A percentile compares a stretch with the other conserved stretches of the same genome.
Evolutionary conservation across 345 rosid genomes (phyloP).

Genomic region (Streptanthus diversifolius): DNA sequence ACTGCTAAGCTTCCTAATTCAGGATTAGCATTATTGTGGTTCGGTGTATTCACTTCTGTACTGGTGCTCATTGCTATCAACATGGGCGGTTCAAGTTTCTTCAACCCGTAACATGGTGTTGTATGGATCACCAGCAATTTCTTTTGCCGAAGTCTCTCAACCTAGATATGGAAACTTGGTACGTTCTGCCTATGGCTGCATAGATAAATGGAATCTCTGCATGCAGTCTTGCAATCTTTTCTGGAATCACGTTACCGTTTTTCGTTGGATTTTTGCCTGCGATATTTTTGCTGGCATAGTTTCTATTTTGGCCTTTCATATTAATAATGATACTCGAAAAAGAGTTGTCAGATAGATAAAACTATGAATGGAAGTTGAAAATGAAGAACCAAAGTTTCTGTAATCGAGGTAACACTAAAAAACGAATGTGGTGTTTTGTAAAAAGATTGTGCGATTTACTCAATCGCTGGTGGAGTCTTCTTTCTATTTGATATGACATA

Average conservation of each 20-base stretch:
- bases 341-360: background rate
- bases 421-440: background rate
- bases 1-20: slow-evolving; percentile 31
- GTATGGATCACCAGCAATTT: slow-evolving; percentile 24
- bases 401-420: no score
- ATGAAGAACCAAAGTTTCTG: slow-evolving; percentile 1
- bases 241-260: background rate
- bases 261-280: background rate
- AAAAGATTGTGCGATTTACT: background rate
- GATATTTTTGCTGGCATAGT: background rate
- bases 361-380: background rate
- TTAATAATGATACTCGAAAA: background rate
- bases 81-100: slow-evolving; percentile 67
- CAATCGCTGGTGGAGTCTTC: background rate
- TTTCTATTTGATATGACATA: background rate
- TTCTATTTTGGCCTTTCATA: slow-evolving; percentile 6
- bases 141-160: slow-evolving; percentile 28
- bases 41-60: slow-evolving; percentile 66
- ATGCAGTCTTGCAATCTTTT: background rate
- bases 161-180: background rate
- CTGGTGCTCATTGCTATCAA: slow-evolving; percentile 67
- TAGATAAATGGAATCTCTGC: slow-evolving; percentile 12
- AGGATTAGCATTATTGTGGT: slow-evolving; percentile 74
- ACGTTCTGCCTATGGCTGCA: background rate
- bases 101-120: slow-evolving; percentile 67